A percentile compares a stretch with the other conserved stretches of the same genome.
Conservation (phyloP, 2,329 filamentous ascomycete species). For the Aspergillus amoenus region DNA sequence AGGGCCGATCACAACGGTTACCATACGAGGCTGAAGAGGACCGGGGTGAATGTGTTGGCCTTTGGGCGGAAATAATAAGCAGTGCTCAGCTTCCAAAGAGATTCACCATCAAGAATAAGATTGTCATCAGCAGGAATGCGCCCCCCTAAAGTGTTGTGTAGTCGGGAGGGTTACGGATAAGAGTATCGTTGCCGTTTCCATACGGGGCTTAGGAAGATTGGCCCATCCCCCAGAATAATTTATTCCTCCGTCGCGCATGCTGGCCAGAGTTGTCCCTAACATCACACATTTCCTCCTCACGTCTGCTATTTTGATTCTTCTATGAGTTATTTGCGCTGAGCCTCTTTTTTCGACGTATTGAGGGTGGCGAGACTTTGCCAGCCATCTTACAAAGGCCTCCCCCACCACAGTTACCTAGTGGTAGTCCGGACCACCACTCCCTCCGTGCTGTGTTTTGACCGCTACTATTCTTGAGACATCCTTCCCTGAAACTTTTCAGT, state of each 20-base stretch:
- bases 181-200: conserved; percentile 14
- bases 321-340: background rate
- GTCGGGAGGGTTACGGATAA: conserved; percentile 1
- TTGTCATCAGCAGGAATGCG: background rate
- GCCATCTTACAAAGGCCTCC: conserved; percentile 12
- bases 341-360: background rate
- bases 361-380: conserved; percentile 17
- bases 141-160: background rate
- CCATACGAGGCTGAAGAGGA: background rate
- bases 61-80: background rate
- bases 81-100: background rate
- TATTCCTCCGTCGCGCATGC: conserved; percentile 8
- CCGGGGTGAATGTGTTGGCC: too few relatives aligned
- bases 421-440: conserved; percentile 18
- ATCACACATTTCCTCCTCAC: conserved; percentile 7
- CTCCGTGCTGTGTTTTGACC: conserved; percentile 24
- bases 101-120: background rate
- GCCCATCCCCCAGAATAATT: conserved; percentile 10
- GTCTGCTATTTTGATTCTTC: background rate
- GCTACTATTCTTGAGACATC: conserved; percentile 24
- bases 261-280: conserved; percentile 14
- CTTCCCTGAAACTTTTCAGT: conserved; percentile 23
- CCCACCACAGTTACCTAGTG: conserved; percentile 13
- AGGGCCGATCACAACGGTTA: background rate
- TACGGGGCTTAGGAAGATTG: conserved; percentile 9